Conservation (phyloP, 192 early-diverging fungal species). For the Coemansia sp. region DNA sequence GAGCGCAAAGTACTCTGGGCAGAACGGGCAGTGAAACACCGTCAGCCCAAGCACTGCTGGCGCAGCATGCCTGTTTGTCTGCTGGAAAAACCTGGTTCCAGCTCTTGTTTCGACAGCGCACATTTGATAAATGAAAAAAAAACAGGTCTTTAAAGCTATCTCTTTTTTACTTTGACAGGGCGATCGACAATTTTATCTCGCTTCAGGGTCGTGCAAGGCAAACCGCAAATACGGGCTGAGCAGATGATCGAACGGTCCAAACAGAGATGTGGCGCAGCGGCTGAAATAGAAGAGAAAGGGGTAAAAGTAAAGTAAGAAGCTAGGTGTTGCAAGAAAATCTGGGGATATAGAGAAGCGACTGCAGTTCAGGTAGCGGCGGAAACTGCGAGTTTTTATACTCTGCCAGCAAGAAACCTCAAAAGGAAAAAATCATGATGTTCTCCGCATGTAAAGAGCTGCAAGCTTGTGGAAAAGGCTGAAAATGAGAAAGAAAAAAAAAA, state of each 20-base stretch:
- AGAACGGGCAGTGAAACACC: slow-evolving; percentile 44
- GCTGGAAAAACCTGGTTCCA: background rate
- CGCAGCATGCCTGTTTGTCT: background rate
- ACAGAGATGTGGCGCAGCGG: background rate
- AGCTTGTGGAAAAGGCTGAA: background rate
- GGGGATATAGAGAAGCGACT: background rate
- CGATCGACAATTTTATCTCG: background rate
- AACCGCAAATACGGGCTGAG: background rate
- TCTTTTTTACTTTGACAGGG: background rate
- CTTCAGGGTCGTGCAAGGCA: background rate
- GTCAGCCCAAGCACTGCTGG: slow-evolving; percentile 4
- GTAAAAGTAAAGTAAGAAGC: background rate
- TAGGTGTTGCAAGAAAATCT: background rate
- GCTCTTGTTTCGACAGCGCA: background rate
- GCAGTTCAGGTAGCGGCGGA: background rate
- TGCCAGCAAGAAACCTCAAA: background rate
- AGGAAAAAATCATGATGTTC: background rate
- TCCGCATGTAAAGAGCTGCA: background rate
- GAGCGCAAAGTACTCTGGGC: slow-evolving; percentile 47
- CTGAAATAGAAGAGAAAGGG: background rate
- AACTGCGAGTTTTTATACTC: background rate
- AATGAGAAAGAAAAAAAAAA: background rate
- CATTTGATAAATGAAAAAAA: background rate
- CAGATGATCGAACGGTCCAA: background rate
- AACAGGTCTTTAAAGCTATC: background rate